Evolutionary conservation across 345 rosid genomes (phyloP), one percentile per base, ranked within the genome.

Genomic region (Citrus cavaleriei): DNA sequence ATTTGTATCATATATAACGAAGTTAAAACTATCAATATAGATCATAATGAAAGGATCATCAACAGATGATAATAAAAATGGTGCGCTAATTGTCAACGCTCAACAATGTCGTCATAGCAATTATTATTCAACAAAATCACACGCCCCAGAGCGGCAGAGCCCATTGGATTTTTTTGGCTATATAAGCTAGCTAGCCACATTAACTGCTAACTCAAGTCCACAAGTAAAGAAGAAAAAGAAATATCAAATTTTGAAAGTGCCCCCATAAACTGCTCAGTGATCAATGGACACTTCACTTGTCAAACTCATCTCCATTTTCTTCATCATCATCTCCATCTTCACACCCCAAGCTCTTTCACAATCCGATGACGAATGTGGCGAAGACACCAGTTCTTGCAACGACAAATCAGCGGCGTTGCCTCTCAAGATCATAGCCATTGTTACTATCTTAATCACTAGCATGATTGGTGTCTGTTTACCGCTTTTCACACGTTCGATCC

Each of bases 391-490:
- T 32, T 62, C 83, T 0, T 92, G 97, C 78, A 85, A 79, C 66
- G 77, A 91, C 86, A 91, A 90, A 80, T 59, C 80, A 3, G 82
- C 81, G 81, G 88, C 97, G 0, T 61, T 86, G 68, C 79, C 90
- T 32, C 86, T 91, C 3, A 92, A 92, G 81, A 68, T 92, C 66
- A 84, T 92, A 24, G 97, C 93, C 69, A 86, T 87, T 0, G 51
- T 49, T 5, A 16, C 89, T 7, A 92, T 92, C 37, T 75, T 93
- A 10, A 59, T 88, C 6, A 57, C 95, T 27, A 94, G 97, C 79
- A 77, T 89, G 80, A 82, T 93, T 37, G 97, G 97, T 49, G 95
- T 93, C 1, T 77, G 82, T 18, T 58, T 84, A 14, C 98, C 98
- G 9, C 86, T 93, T 21, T 74, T 91, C 55, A 83, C 93, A 24